phyloP scores from a whole-genome alignment of 441 rosid genomes.

The Erysimum cheiri region DNA sequence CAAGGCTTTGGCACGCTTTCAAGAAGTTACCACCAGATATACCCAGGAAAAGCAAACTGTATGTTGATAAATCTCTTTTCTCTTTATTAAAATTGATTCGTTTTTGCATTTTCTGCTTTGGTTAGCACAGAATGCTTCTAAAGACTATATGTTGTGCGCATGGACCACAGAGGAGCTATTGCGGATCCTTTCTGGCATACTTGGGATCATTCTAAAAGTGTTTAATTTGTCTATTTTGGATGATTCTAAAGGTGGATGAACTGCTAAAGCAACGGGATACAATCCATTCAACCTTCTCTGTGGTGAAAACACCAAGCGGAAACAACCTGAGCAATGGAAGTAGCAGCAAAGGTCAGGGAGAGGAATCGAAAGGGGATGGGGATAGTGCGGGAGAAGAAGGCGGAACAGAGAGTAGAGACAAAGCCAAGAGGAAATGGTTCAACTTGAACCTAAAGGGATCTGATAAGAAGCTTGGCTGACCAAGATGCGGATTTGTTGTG shows the following conservation, averaged over 20 bases:
- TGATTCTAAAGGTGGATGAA: constrained; percentile 74
- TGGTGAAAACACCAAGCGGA: constrained; percentile 47
- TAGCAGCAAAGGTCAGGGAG: constrained; percentile 64
- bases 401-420: constrained; percentile 79
- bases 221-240: constrained; percentile 11
- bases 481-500: not conserved
- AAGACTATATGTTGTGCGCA: not conserved
- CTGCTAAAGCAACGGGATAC: constrained; percentile 84
- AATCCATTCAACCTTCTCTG: constrained; percentile 80
- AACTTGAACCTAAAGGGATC: constrained; percentile 85
- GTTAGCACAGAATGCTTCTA: not conserved
- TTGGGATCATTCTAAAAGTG: not conserved
- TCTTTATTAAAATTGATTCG: not conserved
- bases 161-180: not conserved
- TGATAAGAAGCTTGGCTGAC: constrained; percentile 69
- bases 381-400: constrained; percentile 80
- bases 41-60: constrained; percentile 91
- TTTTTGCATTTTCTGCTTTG: not conserved
- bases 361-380: constrained; percentile 59
- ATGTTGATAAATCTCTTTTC: constrained; percentile 40
- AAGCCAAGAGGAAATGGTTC: constrained; percentile 97
- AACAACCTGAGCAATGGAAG: constrained; percentile 63
- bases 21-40: constrained; percentile 92
- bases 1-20: constrained; percentile 92
- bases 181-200: not conserved